Evolutionary conservation across 176 grass and related monocot species (phyloP).

Genomic region (Avena eriantha): DNA sequence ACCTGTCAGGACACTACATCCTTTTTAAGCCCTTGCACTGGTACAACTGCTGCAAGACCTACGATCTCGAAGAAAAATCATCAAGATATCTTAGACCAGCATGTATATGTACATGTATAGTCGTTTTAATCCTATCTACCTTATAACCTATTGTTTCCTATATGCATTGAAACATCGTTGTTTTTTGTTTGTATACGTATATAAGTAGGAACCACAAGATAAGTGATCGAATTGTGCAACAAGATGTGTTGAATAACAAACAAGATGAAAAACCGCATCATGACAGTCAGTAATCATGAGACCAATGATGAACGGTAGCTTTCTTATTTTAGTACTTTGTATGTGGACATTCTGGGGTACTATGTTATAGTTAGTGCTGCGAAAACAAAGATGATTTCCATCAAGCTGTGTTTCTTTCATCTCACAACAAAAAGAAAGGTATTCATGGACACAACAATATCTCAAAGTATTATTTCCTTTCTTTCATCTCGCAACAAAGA

Average conservation of each 20-base stretch:
- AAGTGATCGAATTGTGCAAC: neutral
- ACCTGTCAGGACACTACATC: neutral
- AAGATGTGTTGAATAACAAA: conserved; percentile 5
- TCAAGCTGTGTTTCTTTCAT: neutral
- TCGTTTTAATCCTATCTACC: neutral
- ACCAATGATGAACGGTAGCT: neutral
- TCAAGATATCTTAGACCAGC: neutral
- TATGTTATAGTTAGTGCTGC: neutral
- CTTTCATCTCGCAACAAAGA: too few species aligned
- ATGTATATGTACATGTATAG: neutral
- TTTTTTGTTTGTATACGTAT: neutral
- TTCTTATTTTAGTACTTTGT: neutral
- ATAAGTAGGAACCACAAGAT: neutral
- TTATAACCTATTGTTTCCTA: neutral
- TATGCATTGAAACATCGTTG: neutral
- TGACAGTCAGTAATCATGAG: neutral
- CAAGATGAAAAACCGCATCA: neutral
- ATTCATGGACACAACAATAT: neutral
- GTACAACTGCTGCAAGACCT: neutral
- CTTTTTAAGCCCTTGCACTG: neutral
- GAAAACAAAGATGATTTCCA: neutral
- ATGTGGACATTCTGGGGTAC: neutral
- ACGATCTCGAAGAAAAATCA: neutral
- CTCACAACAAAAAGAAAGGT: neutral
- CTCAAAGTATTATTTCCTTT: neutral